Evolutionary conservation across 179 eudicot species (phyloP).

Genomic region (Heliamphora pulchella): DNA sequence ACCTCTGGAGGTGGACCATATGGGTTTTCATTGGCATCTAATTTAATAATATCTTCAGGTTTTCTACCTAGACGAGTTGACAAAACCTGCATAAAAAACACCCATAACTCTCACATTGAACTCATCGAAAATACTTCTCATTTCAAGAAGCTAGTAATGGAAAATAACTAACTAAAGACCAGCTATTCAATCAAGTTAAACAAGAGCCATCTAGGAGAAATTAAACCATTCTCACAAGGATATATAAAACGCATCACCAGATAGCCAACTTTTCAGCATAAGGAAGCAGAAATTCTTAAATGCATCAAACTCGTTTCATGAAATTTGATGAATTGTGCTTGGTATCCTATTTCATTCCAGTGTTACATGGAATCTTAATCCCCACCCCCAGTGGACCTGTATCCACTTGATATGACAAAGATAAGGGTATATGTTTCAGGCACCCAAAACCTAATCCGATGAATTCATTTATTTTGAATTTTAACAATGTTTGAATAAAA

Average conservation of each 20-base stretch:
- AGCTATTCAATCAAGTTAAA: neutral
- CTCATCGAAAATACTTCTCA: neutral
- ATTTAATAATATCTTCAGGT: conserved; percentile 83
- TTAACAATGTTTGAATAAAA: too few relatives aligned
- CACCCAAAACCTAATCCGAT: too few relatives aligned
- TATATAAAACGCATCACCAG: neutral
- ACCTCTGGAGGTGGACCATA: conserved; percentile 99
- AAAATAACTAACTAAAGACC: neutral
- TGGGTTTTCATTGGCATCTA: conserved; percentile 97
- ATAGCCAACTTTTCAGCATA: neutral
- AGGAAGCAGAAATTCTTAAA: conserved; percentile 8
- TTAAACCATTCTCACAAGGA: neutral
- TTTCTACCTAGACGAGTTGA: conserved; percentile 88
- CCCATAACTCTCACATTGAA: neutral
- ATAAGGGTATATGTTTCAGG: too few relatives aligned
- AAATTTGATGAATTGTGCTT: neutral
- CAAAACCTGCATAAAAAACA: conserved; percentile 47
- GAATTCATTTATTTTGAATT: too few relatives aligned
- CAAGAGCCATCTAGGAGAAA: neutral
- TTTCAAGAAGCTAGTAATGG: neutral
- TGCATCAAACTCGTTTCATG: neutral
- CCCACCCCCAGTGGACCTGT: too few relatives aligned
- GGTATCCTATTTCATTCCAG: neutral
- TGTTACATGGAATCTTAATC: too few relatives aligned
- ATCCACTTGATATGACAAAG: too few relatives aligned